These are phyloP conservation scores for Potentilla sterilis DNA, from an alignment of 306 rosid species.

Conservation along the genomic window DNA sequence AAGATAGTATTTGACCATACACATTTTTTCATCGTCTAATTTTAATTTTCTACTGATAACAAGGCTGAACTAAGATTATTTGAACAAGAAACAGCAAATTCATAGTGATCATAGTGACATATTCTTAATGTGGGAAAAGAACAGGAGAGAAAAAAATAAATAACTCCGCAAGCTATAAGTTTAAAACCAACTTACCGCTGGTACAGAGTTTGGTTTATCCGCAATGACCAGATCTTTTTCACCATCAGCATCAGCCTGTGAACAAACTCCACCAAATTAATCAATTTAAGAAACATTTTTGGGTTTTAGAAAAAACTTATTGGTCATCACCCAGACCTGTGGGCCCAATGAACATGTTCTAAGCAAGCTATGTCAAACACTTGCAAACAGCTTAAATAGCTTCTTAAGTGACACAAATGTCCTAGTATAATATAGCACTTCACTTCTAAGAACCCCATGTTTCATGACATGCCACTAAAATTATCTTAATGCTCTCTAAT, in stretches of 20 bases:
- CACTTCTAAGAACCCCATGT: background rate
- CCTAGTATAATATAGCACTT: slow-evolving; percentile 8
- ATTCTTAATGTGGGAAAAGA: background rate
- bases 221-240: slow-evolving; percentile 39
- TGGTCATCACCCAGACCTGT: slow-evolving; percentile 1
- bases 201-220: slow-evolving; percentile 37
- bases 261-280: slow-evolving; percentile 28
- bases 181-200: slow-evolving; percentile 43
- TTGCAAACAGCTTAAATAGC: slow-evolving; percentile 13
- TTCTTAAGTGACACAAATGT: background rate
- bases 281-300: background rate
- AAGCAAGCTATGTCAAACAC: slow-evolving; percentile 16
- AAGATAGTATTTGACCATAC: background rate
- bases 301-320: background rate
- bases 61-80: background rate
- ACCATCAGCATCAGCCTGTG: slow-evolving; percentile 53
- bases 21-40: background rate
- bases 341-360: slow-evolving; percentile 19
- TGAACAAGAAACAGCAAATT: background rate
- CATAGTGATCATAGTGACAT: background rate
- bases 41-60: background rate
- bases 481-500: background rate
- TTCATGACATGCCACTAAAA: background rate
- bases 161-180: background rate
- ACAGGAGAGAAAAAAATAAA: background rate